A percentile compares a stretch with the other conserved stretches of the same genome.
phyloP scores from a whole-genome alignment of 768 basidiomycete genomes.

The Obba rivulosa region DNA sequence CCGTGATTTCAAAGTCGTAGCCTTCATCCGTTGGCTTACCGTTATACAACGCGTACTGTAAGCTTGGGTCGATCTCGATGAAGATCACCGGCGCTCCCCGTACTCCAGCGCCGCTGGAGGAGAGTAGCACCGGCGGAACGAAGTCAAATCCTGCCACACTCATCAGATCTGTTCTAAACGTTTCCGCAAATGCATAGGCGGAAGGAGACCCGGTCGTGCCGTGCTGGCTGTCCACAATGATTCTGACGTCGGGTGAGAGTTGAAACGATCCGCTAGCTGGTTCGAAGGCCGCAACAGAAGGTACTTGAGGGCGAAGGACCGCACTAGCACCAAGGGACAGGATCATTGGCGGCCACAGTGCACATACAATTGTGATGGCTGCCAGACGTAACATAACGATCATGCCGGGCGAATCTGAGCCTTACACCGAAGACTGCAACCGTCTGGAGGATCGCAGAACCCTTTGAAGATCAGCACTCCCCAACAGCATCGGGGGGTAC shows the following conservation, averaged over 20 bases:
- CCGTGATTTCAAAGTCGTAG: constrained; percentile 31
- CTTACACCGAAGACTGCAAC: too few species aligned
- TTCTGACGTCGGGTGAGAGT: constrained; percentile 25
- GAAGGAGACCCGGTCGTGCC: constrained; percentile 24
- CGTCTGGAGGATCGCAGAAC: too few species aligned
- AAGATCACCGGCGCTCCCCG: constrained; percentile 19
- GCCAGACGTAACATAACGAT: too few species aligned
- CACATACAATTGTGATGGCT: too few species aligned
- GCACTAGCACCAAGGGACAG: neutral
- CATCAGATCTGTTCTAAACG: constrained; percentile 31
- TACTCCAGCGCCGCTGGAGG: constrained; percentile 4
- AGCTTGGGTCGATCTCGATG: constrained; percentile 24
- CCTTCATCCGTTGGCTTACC: constrained; percentile 33
- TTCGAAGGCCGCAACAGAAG: constrained; percentile 31
- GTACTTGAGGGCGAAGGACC: constrained; percentile 28
- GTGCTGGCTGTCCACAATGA: constrained; percentile 31
- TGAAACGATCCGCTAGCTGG: constrained; percentile 22
- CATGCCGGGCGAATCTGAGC: too few species aligned
- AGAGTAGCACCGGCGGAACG: constrained; percentile 18
- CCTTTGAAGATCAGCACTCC: too few species aligned
- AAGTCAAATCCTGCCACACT: constrained; percentile 23
- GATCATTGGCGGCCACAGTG: too few species aligned
- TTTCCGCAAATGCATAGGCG: constrained; percentile 30
- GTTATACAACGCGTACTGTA: constrained; percentile 30
- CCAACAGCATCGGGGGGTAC: too few species aligned